Evolutionary conservation across 257 asterid species (phyloP), one percentile per base, ranked within the genome.

Genomic region (Nicotiana otophora): DNA sequence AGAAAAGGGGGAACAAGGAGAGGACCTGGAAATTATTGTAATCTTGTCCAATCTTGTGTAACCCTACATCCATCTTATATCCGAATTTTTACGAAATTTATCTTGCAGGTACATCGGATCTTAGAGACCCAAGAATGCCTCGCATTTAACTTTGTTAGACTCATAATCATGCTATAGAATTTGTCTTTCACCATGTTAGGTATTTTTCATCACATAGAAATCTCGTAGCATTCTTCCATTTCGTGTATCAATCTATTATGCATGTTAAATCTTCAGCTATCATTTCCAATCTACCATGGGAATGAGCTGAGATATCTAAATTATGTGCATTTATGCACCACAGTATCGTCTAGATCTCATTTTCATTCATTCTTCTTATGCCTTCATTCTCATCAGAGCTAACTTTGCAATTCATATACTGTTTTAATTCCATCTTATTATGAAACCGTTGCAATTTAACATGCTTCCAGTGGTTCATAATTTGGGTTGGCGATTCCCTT

Each of bases 271-370:
- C 34, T 72, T n/a, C 15, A 69, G n/a, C 77, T 36, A 72, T 72
- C 60, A 20, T 42, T 72, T 33, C 20, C 36, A 72, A 20, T 42
- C 33, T 46, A 72, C n/a, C 7, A 20, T 33, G 7, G 23, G 42
- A 70, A 70, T 70, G 78, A 39, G 46, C 58, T 10, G 6, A 11
- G 78, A 46, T 72, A 23, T 46, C 78, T 34, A 69, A 23, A 72
- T 42, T 72, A 58, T n/a, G 60, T 72, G 78, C 36, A 72, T 42
- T 72, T 72, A 46, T 4, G 60, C 78, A 72, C 78, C 78, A 23
- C 7, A 69, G 6, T 39, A 51, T 63, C 1, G 6, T 26, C 66
- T 9, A 63, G 9, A 63, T 26, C 69, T 69, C 19, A 5, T 42
- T 70, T 70, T n/a, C 36, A 20, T 42, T 42, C 78, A 70, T 70